A percentile compares a stretch with the other conserved stretches of the same genome.
phyloP scores from a whole-genome alignment of 1,284 basidiomycete species.

The Acaromyces ingoldii region DNA sequence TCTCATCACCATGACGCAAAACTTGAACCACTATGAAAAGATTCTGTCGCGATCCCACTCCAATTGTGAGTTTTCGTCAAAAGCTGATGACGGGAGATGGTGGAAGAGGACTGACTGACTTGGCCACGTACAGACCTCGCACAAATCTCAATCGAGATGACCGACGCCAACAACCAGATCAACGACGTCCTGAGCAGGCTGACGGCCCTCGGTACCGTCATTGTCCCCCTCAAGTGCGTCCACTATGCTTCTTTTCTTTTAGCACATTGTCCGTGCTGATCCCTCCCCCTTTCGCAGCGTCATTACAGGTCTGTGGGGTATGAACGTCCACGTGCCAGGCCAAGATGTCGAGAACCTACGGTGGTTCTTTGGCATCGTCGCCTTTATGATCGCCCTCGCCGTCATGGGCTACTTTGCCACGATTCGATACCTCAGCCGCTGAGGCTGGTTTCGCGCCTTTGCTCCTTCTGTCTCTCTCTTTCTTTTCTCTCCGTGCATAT shows the following conservation, averaged over 20 bases:
- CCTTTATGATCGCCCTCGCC: constrained; percentile 45
- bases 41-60: constrained; percentile 64
- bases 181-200: constrained; percentile 99
- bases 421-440: constrained; percentile 38
- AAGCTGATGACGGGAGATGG: too few species aligned
- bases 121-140: constrained; percentile 21
- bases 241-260: too few species aligned
- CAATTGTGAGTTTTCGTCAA: constrained; percentile 95
- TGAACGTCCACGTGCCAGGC: constrained; percentile 51
- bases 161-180: constrained; percentile 97
- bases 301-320: constrained; percentile 50
- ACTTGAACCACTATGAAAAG: constrained; percentile 54
- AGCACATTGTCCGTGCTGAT: constrained; percentile 58
- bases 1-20: constrained; percentile 99
- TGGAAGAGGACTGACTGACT: constrained; percentile 56
- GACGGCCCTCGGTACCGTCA: constrained; percentile 93
- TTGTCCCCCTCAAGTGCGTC: constrained; percentile 54
- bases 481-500: neutral
- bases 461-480: neutral
- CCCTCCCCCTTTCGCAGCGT: constrained; percentile 56
- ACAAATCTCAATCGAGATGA: constrained; percentile 55
- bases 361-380: constrained; percentile 47
- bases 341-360: constrained; percentile 36
- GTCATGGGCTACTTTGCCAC: constrained; percentile 46
- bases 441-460: neutral